Evolutionary conservation across 345 rosid species (phyloP).

Genomic region (Brassica carinata): DNA sequence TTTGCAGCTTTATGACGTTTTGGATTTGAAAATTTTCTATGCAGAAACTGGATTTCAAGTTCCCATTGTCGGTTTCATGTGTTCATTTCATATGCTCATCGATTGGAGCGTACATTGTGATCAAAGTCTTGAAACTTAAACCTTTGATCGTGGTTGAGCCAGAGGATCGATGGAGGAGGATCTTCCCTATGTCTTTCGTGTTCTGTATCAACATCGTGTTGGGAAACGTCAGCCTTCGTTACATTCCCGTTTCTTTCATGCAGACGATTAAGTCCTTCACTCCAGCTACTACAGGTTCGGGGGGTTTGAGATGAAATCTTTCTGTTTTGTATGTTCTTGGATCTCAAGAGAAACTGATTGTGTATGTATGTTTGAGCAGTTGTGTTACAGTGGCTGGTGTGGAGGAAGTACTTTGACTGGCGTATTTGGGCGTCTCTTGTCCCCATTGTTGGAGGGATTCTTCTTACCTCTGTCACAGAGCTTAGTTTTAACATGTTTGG

Average conservation of each 20-base stretch:
- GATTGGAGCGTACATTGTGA: conserved; percentile 85
- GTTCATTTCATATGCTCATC: conserved; percentile 97
- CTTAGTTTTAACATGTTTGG: conserved; percentile 96
- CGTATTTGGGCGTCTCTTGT: conserved; percentile 95
- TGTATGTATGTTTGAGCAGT: background rate
- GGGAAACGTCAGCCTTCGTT: conserved; percentile 93
- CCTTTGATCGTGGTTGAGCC: conserved; percentile 83
- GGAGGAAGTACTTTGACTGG: conserved; percentile 98
- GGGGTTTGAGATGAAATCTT: background rate
- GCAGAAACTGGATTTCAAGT: conserved; percentile 98
- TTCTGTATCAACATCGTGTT: conserved; percentile 95
- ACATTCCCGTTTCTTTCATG: conserved; percentile 99
- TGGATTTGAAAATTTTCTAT: too few relatives aligned
- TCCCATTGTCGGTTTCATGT: conserved; percentile 89
- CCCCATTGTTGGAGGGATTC: conserved; percentile 98
- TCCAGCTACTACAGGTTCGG: conserved; percentile 97
- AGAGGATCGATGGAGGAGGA: conserved; percentile 96
- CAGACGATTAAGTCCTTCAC: conserved; percentile 99
- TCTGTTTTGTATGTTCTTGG: background rate
- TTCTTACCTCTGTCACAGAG: conserved; percentile 90
- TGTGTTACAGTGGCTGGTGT: conserved; percentile 69
- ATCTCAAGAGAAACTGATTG: background rate
- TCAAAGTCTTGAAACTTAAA: conserved; percentile 87
- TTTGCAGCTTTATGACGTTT: background rate
- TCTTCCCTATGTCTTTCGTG: conserved; percentile 97